Base-by-base conservation (phyloP, 805 yeast genomes). In the Candida xyloterini region DNA sequence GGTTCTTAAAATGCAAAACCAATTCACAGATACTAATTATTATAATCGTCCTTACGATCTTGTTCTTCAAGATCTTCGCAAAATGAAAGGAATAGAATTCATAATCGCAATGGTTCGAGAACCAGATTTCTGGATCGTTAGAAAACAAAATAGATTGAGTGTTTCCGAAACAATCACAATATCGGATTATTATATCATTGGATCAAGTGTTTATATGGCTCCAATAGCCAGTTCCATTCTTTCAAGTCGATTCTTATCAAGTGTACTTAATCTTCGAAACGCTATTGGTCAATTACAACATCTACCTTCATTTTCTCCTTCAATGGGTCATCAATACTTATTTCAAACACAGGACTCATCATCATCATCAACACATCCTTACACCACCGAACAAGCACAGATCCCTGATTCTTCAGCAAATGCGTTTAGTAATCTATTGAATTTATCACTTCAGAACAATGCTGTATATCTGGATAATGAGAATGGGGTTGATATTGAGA, bases 1-100 rank as follows among this genome's bases (percentile, higher is more conserved):
- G 64, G 93, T 87, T 21, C 74, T 95, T 30, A 85, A 85, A 62
- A 93, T 93, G 99, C 99, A 93, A 59, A 76, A 83, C 44, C 97
- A 90, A 60, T 90, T 81, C 71, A 83, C 81, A 37, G 77, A 72
- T 30, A 40, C 50, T 14, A 65, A 70, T 42, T 59, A 66, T 30
- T 60, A 61, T 40, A 59, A 53, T 38, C 46, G 56, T 20, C 60
- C 64, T 20, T 63, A 60, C 40, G 56, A 58, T 14, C 15, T 45
- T 35, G 43, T 61, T 11, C 59, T 67, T 21, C 65, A 53, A 20
- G 87, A 84, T 52, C 70, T 93, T 44, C 62, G 68, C 38, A 85
- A 84, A 47, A 81, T 93, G 86, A 76, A 73, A 21, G 99, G 99
- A 0, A 61, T 81, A 1, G 99, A 93, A 62, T 93, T 86, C 53